Conservation (phyloP, 1,284 basidiomycete species). For the Boletus calvinii region DNA sequence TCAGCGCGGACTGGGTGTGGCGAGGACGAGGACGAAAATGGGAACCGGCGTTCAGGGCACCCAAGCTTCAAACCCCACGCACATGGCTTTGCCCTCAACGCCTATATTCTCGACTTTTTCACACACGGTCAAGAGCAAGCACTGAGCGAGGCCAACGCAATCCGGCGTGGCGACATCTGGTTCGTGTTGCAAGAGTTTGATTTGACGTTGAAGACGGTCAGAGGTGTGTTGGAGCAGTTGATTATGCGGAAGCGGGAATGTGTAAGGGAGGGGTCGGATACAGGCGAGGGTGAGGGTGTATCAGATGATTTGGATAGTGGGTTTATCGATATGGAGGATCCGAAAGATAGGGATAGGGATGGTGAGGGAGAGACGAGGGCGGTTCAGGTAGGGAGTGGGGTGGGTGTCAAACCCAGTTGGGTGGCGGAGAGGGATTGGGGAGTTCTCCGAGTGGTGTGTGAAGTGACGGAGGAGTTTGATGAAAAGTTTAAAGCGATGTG, state of each 20-base stretch:
- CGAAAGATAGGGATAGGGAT: constrained; percentile 19
- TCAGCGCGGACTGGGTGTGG: background rate
- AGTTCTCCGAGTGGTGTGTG: constrained; percentile 51
- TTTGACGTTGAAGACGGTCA: constrained; percentile 48
- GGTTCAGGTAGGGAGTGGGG: background rate
- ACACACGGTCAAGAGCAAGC: constrained; percentile 56
- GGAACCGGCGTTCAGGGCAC: background rate
- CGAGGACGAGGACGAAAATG: background rate
- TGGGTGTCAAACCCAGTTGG: constrained; percentile 35
- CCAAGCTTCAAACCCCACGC: background rate
- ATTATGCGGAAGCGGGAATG: constrained; percentile 36
- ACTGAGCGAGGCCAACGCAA: constrained; percentile 52
- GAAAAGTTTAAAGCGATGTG: constrained; percentile 53
- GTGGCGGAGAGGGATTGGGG: constrained; percentile 52
- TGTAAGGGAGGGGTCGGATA: constrained; percentile 21
- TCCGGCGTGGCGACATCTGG: constrained; percentile 61
- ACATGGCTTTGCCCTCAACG: constrained; percentile 46
- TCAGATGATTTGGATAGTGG: constrained; percentile 35
- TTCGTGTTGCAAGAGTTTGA: constrained; percentile 58
- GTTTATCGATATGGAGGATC: constrained; percentile 34
- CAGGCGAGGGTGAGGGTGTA: constrained; percentile 19
- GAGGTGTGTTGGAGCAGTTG: constrained; percentile 46
- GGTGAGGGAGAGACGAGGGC: constrained; percentile 11
- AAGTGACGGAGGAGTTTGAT: constrained; percentile 49
- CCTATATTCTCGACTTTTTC: constrained; percentile 67